Evolutionary conservation across 2,329 filamentous ascomycete species (phyloP).

Genomic region (Leptosphaerulina australis): DNA sequence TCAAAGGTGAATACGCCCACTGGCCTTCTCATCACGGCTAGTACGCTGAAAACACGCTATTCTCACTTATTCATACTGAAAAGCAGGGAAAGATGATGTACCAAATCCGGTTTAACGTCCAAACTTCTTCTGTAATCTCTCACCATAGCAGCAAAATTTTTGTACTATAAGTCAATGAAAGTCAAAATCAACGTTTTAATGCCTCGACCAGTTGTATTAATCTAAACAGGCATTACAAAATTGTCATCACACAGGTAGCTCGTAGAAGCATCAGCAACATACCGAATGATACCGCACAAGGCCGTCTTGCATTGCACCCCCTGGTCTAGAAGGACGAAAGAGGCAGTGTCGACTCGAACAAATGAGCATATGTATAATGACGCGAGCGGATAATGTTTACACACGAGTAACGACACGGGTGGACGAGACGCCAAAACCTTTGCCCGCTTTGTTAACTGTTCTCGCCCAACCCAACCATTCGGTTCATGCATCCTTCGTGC

Average conservation of each 20-base stretch:
- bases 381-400: background rate
- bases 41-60: background rate
- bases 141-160: background rate
- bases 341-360: background rate
- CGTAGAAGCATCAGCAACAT: background rate
- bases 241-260: background rate
- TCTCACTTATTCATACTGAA: background rate
- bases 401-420: background rate
- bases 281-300: background rate
- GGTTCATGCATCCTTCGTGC: constrained; percentile 3
- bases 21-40: background rate
- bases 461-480: background rate
- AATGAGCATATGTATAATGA: background rate
- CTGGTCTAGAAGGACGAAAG: background rate
- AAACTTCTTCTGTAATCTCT: background rate
- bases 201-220: background rate
- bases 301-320: background rate
- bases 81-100: background rate
- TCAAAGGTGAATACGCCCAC: background rate
- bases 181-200: background rate
- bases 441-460: background rate
- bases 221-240: background rate
- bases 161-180: constrained; percentile 1
- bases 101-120: background rate
- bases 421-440: background rate